A percentile compares a stretch with the other conserved stretches of the same genome.
phyloP scores from a whole-genome alignment of 2,329 filamentous ascomycete genomes.

The Simplicillium aogashimaense region DNA sequence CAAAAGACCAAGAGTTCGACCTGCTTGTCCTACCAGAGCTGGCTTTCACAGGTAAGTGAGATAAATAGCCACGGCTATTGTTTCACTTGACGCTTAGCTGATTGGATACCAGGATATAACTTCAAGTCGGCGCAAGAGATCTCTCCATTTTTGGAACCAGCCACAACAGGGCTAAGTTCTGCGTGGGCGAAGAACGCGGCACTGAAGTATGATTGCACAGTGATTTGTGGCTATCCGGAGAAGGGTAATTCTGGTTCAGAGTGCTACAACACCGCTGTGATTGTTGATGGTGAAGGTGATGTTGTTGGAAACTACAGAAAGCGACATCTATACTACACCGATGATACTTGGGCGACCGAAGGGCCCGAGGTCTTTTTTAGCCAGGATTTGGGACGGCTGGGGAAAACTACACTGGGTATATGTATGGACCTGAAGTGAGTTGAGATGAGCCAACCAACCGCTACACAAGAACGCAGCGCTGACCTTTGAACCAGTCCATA shows the following conservation, averaged over 20 bases:
- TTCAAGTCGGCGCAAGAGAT: constrained; percentile 55
- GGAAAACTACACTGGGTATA: constrained; percentile 47
- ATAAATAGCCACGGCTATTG: background rate
- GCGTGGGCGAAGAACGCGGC: constrained; percentile 56
- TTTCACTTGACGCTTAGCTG: background rate
- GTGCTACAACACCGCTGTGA: constrained; percentile 33
- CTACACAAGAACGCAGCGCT: background rate
- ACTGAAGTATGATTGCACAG: constrained; percentile 47
- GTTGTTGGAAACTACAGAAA: constrained; percentile 35
- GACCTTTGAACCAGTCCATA: constrained; percentile 17
- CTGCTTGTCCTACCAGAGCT: constrained; percentile 60
- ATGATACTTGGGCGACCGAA: constrained; percentile 53
- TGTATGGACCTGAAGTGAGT: constrained; percentile 52
- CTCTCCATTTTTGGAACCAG: constrained; percentile 51
- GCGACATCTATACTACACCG: constrained; percentile 43
- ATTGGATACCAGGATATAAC: constrained; percentile 47
- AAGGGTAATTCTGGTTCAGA: constrained; percentile 24
- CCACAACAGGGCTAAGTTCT: constrained; percentile 48
- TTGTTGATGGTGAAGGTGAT: constrained; percentile 40
- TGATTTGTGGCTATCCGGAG: constrained; percentile 60
- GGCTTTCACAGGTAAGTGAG: constrained; percentile 35
- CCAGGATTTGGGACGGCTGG: constrained; percentile 34
- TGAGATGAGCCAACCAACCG: constrained; percentile 1
- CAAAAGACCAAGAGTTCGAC: constrained; percentile 40
- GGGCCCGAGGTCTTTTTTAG: constrained; percentile 39